Percentiles rank a stretch among this genome's conserved stretches.
Evolutionary conservation across 2,329 filamentous ascomycete species (phyloP).

Genomic region (Domatiomyces globalis): DNA sequence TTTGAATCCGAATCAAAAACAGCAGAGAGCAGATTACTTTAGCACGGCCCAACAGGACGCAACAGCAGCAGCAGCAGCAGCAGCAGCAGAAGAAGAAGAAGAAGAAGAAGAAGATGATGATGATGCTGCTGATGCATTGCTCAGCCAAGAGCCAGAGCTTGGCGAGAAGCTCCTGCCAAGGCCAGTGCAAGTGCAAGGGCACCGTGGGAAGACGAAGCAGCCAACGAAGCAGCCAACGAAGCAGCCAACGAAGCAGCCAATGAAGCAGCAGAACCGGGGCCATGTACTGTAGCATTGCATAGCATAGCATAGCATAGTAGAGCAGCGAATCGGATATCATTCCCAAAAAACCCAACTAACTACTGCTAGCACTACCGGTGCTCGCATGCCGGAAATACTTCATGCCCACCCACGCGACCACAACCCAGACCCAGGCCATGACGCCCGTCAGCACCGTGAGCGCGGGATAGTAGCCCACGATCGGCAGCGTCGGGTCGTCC

Average conservation of each 20-base stretch:
- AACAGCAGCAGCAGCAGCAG: no score
- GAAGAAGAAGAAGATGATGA: no score
- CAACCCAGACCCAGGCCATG: constrained; percentile 98
- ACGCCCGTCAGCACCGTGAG: constrained; percentile 84
- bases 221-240: neutral
- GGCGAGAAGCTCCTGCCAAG: neutral
- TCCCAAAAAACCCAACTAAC: neutral
- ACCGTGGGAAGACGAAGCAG: neutral
- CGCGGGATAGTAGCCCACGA: constrained; percentile 93
- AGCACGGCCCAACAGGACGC: neutral
- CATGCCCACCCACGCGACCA: constrained; percentile 96
- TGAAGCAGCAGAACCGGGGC: neutral
- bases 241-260: neutral
- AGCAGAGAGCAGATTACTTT: neutral
- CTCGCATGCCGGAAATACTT: constrained; percentile 91
- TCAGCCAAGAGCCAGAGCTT: neutral
- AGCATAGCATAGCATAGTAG: no score
- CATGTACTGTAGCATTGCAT: neutral
- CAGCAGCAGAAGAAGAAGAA: no score
- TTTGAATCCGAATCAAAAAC: neutral
- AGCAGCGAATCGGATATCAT: neutral
- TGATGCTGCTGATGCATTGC: neutral
- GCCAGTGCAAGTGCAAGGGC: neutral
- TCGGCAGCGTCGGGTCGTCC: constrained; percentile 85
- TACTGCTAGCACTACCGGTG: neutral